A percentile compares a stretch with the other conserved stretches of the same genome.
Conservation (phyloP, 2,329 filamentous ascomycete genomes). For the Phyllosticta ampelicida region DNA sequence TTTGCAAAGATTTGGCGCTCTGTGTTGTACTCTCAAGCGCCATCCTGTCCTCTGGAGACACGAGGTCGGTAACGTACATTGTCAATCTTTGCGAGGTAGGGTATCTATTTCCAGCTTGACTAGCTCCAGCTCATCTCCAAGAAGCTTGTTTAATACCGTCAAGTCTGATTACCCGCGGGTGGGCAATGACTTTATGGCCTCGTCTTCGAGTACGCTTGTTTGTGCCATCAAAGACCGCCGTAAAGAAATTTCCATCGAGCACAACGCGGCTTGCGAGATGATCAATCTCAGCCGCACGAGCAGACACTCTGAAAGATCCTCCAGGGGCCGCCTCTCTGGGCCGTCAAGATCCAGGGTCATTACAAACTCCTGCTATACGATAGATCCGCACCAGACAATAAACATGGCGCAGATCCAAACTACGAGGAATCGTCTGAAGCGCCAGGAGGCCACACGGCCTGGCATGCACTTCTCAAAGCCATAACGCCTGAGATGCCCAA, state of each 20-base stretch:
- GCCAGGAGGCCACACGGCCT: neutral
- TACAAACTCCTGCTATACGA: neutral
- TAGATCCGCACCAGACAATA: conserved; percentile 4
- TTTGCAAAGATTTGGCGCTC: neutral
- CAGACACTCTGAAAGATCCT: neutral
- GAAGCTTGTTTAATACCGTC: neutral
- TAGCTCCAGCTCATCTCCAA: neutral
- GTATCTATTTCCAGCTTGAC: neutral
- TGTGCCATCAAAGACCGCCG: neutral
- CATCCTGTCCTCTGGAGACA: neutral
- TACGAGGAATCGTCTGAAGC: neutral
- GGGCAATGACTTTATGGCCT: neutral
- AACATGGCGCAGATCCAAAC: neutral
- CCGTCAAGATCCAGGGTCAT: neutral
- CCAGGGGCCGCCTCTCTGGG: neutral
- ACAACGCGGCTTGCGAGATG: neutral
- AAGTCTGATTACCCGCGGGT: neutral
- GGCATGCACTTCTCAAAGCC: neutral
- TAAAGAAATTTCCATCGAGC: neutral
- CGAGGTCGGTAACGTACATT: neutral
- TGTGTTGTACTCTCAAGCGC: neutral
- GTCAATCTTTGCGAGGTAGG: neutral
- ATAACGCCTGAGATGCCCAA: neutral
- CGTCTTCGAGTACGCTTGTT: neutral
- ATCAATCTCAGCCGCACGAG: neutral